Conservation (phyloP, 345 rosid genomes). For the Toxicodendron radicans region DNA sequence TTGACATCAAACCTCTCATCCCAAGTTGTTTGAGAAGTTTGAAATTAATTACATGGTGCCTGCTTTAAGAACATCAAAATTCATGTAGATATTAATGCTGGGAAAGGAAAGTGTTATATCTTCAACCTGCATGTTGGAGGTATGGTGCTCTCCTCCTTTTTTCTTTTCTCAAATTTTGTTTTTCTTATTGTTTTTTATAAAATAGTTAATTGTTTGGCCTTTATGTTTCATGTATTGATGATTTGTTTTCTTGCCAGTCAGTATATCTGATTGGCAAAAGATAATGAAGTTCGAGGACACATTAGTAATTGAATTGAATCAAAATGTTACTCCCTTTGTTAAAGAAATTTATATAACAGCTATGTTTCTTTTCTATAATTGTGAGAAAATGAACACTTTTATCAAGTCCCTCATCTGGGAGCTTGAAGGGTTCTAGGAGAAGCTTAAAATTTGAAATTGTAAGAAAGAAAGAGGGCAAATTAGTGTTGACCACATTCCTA, state of each 20-base stretch:
- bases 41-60: too few species aligned
- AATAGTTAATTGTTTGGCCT: neutral
- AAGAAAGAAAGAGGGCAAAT: too few species aligned
- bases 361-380: too few species aligned
- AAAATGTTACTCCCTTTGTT: too few species aligned
- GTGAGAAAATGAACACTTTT: neutral
- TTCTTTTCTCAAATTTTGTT: neutral
- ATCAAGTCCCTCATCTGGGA: neutral
- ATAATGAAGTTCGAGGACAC: neutral
- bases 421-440: too few species aligned
- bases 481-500: too few species aligned
- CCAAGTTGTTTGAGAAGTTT: conserved; percentile 46
- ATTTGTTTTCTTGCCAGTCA: neutral
- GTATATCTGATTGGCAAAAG: neutral
- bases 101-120: conserved; percentile 7
- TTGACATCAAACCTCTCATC: conserved; percentile 72
- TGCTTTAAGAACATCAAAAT: neutral
- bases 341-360: too few species aligned
- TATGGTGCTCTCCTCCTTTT: conserved; percentile 14
- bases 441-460: too few species aligned
- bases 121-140: conserved; percentile 21
- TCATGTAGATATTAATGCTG: conserved; percentile 28
- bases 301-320: neutral
- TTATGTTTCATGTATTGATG: neutral
- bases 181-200: neutral